A percentile compares a stretch with the other conserved stretches of the same genome.
phyloP scores from a whole-genome alignment of 2,329 filamentous ascomycete species.

The Stagonosporopsis rhizophila region DNA sequence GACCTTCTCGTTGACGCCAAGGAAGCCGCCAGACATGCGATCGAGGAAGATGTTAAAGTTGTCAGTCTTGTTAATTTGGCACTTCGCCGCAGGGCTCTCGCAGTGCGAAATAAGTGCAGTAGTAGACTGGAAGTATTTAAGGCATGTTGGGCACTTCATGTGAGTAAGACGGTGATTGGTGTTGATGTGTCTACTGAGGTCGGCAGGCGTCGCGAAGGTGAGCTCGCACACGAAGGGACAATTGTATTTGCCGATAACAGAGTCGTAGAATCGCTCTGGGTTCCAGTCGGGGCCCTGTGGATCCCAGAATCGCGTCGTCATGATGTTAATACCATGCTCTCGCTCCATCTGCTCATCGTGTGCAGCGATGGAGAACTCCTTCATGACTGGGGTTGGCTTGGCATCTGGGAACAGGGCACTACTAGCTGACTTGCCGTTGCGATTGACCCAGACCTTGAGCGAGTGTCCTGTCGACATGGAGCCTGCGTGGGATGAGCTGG shows the following conservation, averaged over 20 bases:
- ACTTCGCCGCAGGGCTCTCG: constrained; percentile 44
- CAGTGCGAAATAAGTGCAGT: constrained; percentile 51
- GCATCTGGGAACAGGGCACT: constrained; percentile 47
- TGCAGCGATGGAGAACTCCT: constrained; percentile 39
- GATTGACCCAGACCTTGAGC: constrained; percentile 33
- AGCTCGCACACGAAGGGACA: constrained; percentile 65
- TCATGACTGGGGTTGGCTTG: constrained; percentile 35
- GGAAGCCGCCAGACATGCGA: constrained; percentile 53
- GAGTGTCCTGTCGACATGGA: constrained; percentile 17
- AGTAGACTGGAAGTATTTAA: constrained; percentile 50
- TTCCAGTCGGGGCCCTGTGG: constrained; percentile 59
- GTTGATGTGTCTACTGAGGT: constrained; percentile 49
- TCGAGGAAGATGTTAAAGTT: constrained; percentile 48
- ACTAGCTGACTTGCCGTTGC: constrained; percentile 30
- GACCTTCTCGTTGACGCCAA: constrained; percentile 39
- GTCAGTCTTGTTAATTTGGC: constrained; percentile 46
- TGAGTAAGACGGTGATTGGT: constrained; percentile 44
- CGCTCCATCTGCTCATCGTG: constrained; percentile 38
- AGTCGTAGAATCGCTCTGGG: constrained; percentile 56
- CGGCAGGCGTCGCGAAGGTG: constrained; percentile 31
- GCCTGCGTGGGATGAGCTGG: background rate
- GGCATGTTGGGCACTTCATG: constrained; percentile 51
- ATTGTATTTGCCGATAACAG: constrained; percentile 54
- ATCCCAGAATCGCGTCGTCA: constrained; percentile 56
- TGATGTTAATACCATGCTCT: constrained; percentile 47